Conservation (phyloP, 2,329 filamentous ascomycete species). For the Sclerotinia subarctica region DNA sequence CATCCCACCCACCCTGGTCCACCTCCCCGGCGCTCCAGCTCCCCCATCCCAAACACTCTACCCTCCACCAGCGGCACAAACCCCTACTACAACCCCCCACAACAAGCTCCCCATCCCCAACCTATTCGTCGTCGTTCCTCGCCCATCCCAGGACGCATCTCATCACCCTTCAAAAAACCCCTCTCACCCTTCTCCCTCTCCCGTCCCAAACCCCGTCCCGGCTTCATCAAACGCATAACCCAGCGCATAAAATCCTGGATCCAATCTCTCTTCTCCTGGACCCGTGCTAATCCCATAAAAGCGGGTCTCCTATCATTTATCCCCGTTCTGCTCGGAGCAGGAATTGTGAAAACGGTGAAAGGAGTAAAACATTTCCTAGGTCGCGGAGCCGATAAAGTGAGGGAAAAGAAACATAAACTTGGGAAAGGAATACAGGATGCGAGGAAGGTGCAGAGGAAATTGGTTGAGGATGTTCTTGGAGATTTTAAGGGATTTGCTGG, state of each 20-base stretch:
- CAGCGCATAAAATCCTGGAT: constrained; percentile 28
- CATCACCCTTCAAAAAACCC: constrained; percentile 28
- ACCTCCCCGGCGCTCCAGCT: constrained; percentile 17
- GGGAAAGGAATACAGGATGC: constrained; percentile 10
- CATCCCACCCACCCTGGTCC: neutral
- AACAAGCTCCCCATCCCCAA: constrained; percentile 15
- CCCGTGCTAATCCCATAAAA: constrained; percentile 30
- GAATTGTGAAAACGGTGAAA: constrained; percentile 18
- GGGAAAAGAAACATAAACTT: neutral
- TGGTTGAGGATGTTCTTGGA: constrained; percentile 29
- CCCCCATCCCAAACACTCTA: neutral
- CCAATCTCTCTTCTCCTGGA: constrained; percentile 26
- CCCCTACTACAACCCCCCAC: neutral
- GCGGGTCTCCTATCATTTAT: constrained; percentile 30
- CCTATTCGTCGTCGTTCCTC: constrained; percentile 9
- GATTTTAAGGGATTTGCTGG: constrained; percentile 34
- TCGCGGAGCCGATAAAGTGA: neutral
- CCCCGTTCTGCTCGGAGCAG: constrained; percentile 29
- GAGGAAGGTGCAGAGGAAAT: constrained; percentile 22
- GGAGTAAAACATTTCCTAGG: constrained; percentile 14
- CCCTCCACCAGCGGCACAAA: constrained; percentile 13
- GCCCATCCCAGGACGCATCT: constrained; percentile 23
- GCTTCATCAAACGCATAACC: constrained; percentile 28
- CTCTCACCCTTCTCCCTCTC: constrained; percentile 32
- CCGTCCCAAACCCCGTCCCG: constrained; percentile 32